Base-by-base conservation (phyloP, 306 rosid genomes). In the Vicia villosa region DNA sequence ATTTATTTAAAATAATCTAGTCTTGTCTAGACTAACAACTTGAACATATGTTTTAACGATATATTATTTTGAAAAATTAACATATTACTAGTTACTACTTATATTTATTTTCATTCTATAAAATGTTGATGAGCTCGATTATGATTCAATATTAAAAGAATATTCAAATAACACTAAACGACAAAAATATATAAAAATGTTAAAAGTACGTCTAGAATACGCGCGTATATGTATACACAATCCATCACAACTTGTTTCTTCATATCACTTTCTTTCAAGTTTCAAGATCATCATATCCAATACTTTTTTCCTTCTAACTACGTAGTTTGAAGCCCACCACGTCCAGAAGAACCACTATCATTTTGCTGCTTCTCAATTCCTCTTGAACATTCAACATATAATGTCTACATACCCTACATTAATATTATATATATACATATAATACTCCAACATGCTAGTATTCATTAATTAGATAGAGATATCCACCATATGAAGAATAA, bases 311-410 rank as follows among this genome's bases (percentile, higher is more conserved):
- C 8, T 5, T 6, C 5, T 3, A 15, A 38, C 15, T 14, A 49
- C 45, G 46, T 56, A 49, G 46, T 51, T 57, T 52, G 24, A 63
- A 73, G 68, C 73, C 70, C 16, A 81, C 55, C 19, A 50, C 0
- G 14, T 9, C 57, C 57, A 19, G 13, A 50, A 19, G 13, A 50
- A 54, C 40, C 79, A 62, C 21, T 52, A 28, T 26, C 58, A 66
- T n/a, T 52, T 8, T 49, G 79, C 79, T 74, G 30, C 70, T n/a
- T 81, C 40, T 20, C 43, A 20, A 19, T 20, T 63, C 10, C 21
- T 11, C 19, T 34, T 12, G 52, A 42, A 49, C 62, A 56, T 26
- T 78, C 76, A 47, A 46, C 59, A 38, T 4, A 50, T 34, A 11
- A 21, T 50, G 6, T 52, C 1, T 21, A 21, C 4, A 10, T 1